Base-by-base conservation (phyloP, 495 filamentous ascomycete species). In the Lasiosphaeria miniovina region DNA sequence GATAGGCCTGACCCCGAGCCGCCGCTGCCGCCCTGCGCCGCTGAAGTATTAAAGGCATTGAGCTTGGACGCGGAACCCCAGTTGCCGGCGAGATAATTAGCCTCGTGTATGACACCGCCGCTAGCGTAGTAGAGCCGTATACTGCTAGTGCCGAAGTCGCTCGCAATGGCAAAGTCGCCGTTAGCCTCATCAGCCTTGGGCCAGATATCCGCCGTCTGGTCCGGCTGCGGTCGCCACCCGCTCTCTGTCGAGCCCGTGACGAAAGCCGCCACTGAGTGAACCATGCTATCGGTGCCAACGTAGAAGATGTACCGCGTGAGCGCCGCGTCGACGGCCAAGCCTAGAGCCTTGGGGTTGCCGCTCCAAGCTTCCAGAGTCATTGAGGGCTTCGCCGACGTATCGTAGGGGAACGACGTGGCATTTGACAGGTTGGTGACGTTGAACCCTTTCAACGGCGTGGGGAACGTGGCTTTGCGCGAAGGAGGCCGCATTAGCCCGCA, bases 251-350 rank as follows among this genome's bases (percentile, higher is more conserved):
- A 35, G 63, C 61, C 66, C 31, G 54, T 55, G 36, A 60, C 55
- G 15, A 66, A 67, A 3, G 40, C 38, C 3, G 58, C 50, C 12
- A 53, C 36, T 10, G n/a, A 54, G 62, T 71, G 60, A 12, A 66
- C 9, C 31, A 49, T 52, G 15, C 55, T 45, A 49, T 71, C 69
- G 8, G 56, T 58, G 40, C 69, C 69, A 45, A 69, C 63, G 55
- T 71, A 71, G 59, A 69, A 71, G 17, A 69, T 38, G 59, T 63
- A 61, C 11, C 62, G 64, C 45, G 64, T 64, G 56, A 58, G 52
- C n/a, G 48, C 32, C 35, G 33, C 61, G 58, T 71, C 65, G 34
- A 69, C 49, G n/a, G 58, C 61, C 0, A 64, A 35, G 49, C 63
- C 69, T 17, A 71, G 43, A 14, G 64, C 53, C 11, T 60, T 60